Base-by-base conservation (phyloP, 805 yeast species). In the Saturnispora gosingensis region DNA sequence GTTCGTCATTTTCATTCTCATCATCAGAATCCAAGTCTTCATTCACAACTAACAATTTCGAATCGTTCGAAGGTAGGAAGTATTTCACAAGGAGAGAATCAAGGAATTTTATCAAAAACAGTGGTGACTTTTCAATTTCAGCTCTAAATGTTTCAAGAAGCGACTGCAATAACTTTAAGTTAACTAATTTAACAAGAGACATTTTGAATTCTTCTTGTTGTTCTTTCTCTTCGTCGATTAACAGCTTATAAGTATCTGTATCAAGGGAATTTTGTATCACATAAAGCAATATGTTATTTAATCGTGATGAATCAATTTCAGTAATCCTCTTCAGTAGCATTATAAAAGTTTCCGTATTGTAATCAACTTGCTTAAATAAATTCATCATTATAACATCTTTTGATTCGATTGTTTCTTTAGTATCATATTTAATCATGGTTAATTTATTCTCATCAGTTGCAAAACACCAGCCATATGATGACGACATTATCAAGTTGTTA, bases 181-280 rank as follows among this genome's bases (percentile, higher is more conserved):
- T 83, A 6, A 80, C 67, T 36, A 86, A 67, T 50, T 77, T 71
- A 7, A 74, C 57, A 49, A 79, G 74, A n/a, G 87, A 83, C 53
- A 75, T 73, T 5, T 70, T 69, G 2, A 67, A 70, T 4, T 59
- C 65, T 53, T 75, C 74, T 8, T 69, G 68, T 2, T 68, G 70
- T 4, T 59, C 65, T 53, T 75, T 74, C 6, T 69, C 68, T 3
- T 68, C 71, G 4, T 59, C 65, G 22, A 59, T 57, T 1, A 59
- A 58, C 9, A 56, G 15, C 1, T 39, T 46, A 10, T 52, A 50
- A 30, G 13, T 30, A n/a, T 20, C 22, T 18, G 24, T 18, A 9
- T 51, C 39, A 15, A 85, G 71, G 90, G 95, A 87, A 57, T 82
- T 70, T 52, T 74, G 73, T 54, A 91, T 67, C 1, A 82, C 65